Evolutionary conservation across 805 yeast genomes (phyloP).

Genomic region (Lipomyces kockii): DNA sequence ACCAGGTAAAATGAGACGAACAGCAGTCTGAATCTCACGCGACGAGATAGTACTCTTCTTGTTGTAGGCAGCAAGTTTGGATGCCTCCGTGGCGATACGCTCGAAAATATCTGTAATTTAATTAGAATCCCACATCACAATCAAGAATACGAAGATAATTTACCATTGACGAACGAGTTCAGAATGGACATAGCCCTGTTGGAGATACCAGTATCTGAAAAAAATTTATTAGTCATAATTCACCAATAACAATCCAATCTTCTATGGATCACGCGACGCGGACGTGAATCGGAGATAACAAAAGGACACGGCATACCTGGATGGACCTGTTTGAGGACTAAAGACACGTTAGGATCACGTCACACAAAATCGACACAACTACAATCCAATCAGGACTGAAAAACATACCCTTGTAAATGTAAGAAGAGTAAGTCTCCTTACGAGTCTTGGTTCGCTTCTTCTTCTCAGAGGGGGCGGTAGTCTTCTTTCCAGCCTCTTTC

Average conservation of each 20-base stretch:
- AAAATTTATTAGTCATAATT: neutral
- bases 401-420: slow-evolving; percentile 75
- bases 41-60: slow-evolving; percentile 97
- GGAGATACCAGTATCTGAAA: slow-evolving; percentile 86
- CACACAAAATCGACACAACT: neutral
- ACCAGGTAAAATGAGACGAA: slow-evolving; percentile 97
- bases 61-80: slow-evolving; percentile 98
- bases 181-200: slow-evolving; percentile 98
- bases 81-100: slow-evolving; percentile 97
- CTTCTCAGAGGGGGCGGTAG: slow-evolving; percentile 74
- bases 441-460: slow-evolving; percentile 95
- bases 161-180: slow-evolving; percentile 93
- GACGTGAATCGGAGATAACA: slow-evolving; percentile 6
- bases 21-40: slow-evolving; percentile 98
- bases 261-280: slow-evolving; percentile 16
- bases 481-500: slow-evolving; percentile 88
- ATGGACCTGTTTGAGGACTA: slow-evolving; percentile 94
- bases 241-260: neutral
- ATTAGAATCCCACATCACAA: neutral
- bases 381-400: neutral
- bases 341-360: slow-evolving; percentile 20
- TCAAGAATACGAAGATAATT: neutral
- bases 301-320: slow-evolving; percentile 56
- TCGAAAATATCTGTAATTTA: slow-evolving; percentile 69
- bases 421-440: slow-evolving; percentile 97